Conservation (phyloP, 73 alveolate genomes). For the Stentor coeruleus region DNA sequence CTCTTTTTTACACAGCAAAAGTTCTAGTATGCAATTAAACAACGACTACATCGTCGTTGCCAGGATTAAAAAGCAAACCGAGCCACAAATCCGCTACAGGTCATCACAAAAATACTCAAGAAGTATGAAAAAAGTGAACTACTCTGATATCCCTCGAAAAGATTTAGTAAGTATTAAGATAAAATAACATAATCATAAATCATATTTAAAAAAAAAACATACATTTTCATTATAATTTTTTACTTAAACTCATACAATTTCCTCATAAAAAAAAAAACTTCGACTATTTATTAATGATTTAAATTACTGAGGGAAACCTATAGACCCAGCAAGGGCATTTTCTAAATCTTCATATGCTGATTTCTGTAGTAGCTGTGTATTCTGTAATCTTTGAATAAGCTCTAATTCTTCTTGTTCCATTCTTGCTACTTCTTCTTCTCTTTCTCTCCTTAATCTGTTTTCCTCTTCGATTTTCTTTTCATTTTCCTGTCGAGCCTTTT, state of each 20-base stretch:
- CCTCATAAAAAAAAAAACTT: no score
- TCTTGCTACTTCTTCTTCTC: conserved; percentile 29
- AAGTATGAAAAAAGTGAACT: not conserved
- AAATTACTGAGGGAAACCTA: no score
- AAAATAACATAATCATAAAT: no score
- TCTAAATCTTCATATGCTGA: conserved; percentile 36
- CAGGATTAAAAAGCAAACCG: not conserved
- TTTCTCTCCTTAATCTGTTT: conserved; percentile 11
- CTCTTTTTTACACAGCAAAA: not conserved
- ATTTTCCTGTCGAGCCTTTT: conserved; percentile 30
- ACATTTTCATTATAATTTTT: no score
- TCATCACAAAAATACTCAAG: not conserved
- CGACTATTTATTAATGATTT: no score
- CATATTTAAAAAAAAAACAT: no score
- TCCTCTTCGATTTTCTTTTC: conserved; percentile 32
- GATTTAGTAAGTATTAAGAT: no score
- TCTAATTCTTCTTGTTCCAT: conserved; percentile 64
- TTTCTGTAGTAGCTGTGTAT: conserved; percentile 51
- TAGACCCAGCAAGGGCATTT: conserved; percentile 1
- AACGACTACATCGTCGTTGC: not conserved
- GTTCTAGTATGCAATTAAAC: not conserved
- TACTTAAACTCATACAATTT: no score
- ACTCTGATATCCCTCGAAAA: no score
- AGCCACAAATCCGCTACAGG: not conserved
- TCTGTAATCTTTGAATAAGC: conserved; percentile 49